These are phyloP conservation scores for Colletotrichum sp. DNA, from an alignment of 2,329 filamentous ascomycete species.

Conservation along the genomic window DNA sequence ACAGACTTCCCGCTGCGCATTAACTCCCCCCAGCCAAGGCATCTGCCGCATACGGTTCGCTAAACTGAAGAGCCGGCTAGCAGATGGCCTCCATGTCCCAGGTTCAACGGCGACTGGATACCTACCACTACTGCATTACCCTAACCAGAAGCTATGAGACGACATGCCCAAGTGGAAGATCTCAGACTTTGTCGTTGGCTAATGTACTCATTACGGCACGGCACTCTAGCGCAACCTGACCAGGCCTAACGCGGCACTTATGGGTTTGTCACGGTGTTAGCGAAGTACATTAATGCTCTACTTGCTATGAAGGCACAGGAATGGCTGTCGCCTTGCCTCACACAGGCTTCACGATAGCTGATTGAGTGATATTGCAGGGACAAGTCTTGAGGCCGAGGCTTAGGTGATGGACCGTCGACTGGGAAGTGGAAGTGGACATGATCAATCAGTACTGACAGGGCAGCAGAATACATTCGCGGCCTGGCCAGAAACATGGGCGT, in stretches of 20 bases:
- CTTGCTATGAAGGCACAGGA: too few relatives aligned
- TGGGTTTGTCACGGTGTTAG: not conserved
- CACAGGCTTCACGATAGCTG: not conserved
- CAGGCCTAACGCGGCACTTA: not conserved
- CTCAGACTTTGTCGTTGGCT: not conserved
- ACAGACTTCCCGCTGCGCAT: slow-evolving; percentile 19
- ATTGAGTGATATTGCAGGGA: not conserved
- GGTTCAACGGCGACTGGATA: not conserved
- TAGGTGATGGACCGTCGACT: not conserved
- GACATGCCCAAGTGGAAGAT: not conserved
- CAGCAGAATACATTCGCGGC: not conserved
- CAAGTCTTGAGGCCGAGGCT: not conserved
- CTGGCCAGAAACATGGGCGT: not conserved
- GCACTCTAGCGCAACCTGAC: not conserved
- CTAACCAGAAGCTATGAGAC: not conserved
- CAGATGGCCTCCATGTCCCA: not conserved
- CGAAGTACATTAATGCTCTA: not conserved
- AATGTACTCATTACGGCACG: not conserved
- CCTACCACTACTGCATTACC: not conserved
- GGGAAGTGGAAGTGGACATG: not conserved
- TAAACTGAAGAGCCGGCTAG: not conserved
- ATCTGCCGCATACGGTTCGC: not conserved
- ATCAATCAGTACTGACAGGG: not conserved
- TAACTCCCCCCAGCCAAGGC: not conserved
- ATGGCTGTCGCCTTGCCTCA: not conserved